Conservation (phyloP, 306 rosid genomes). For the Luffa acutangula region DNA sequence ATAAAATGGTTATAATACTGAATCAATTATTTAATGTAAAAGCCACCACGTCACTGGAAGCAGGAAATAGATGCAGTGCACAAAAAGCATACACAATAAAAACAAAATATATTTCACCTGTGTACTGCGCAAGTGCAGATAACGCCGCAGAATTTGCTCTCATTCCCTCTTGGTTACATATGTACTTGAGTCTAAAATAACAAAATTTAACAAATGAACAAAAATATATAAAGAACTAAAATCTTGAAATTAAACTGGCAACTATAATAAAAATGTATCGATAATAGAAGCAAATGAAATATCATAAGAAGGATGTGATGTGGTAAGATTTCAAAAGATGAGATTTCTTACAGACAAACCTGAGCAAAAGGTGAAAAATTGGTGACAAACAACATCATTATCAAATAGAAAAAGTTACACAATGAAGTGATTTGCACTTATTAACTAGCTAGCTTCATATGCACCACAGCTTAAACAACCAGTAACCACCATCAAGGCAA, state of each 20-base stretch:
- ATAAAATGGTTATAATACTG: background rate
- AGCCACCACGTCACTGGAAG: background rate
- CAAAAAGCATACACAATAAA: background rate
- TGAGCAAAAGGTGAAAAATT: background rate
- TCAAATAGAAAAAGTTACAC: background rate
- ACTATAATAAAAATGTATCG: background rate
- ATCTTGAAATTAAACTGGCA: background rate
- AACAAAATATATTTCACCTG: constrained; percentile 41
- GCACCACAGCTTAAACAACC: background rate
- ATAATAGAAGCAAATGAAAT: background rate
- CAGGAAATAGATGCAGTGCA: background rate
- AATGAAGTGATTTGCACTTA: background rate
- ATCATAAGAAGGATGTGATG: background rate
- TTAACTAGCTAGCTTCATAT: background rate
- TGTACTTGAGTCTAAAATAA: constrained; percentile 60
- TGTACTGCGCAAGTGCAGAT: constrained; percentile 69
- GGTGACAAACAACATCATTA: background rate
- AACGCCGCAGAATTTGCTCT: constrained; percentile 66
- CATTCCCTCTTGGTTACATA: constrained; percentile 88
- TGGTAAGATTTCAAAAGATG: background rate
- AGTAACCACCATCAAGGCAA: background rate
- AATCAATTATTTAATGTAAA: background rate
- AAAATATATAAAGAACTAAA: background rate
- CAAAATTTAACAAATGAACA: background rate
- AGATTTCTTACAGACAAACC: background rate